phyloP scores from a whole-genome alignment of 139 green algal genomes.

The Pseudopediastrum boryanum region DNA sequence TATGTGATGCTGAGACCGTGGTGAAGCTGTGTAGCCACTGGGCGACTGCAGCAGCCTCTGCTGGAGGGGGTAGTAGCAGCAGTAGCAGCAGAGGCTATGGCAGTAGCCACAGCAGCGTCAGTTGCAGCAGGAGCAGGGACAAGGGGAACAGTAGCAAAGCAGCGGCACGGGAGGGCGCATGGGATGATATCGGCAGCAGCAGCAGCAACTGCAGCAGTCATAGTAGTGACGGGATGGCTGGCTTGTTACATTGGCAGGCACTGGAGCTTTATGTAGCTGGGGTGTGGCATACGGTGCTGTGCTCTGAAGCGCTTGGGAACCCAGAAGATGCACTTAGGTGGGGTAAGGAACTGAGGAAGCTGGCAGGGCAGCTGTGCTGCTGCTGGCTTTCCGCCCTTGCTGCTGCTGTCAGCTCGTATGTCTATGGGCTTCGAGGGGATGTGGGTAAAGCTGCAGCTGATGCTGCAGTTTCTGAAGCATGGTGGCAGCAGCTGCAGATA shows the following conservation, averaged over 20 bases:
- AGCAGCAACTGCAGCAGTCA: not conserved
- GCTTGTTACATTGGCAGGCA: slow-evolving; percentile 18
- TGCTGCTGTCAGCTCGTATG: not conserved
- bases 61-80: not conserved
- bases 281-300: slow-evolving; percentile 3
- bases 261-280: slow-evolving; percentile 13
- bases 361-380: slow-evolving; percentile 15
- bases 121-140: not conserved
- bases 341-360: slow-evolving; percentile 12
- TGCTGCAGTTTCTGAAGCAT: slow-evolving; percentile 6
- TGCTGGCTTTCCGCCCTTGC: not conserved
- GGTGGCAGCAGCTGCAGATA: slow-evolving; percentile 1
- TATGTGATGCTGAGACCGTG: slow-evolving; percentile 1
- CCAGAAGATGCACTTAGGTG: slow-evolving; percentile 13
- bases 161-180: not conserved
- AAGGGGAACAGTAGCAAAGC: not conserved
- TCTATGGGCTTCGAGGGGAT: slow-evolving; percentile 3
- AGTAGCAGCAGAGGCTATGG: not conserved
- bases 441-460: not conserved
- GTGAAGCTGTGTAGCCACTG: not conserved
- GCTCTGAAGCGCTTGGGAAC: not conserved
- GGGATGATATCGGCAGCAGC: not conserved
- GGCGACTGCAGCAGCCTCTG: not conserved
- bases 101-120: too few relatives aligned
- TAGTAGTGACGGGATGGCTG: not conserved